phyloP scores from a whole-genome alignment of 176 grass and related monocot genomes.

The Hyparrhenia diplandra region DNA sequence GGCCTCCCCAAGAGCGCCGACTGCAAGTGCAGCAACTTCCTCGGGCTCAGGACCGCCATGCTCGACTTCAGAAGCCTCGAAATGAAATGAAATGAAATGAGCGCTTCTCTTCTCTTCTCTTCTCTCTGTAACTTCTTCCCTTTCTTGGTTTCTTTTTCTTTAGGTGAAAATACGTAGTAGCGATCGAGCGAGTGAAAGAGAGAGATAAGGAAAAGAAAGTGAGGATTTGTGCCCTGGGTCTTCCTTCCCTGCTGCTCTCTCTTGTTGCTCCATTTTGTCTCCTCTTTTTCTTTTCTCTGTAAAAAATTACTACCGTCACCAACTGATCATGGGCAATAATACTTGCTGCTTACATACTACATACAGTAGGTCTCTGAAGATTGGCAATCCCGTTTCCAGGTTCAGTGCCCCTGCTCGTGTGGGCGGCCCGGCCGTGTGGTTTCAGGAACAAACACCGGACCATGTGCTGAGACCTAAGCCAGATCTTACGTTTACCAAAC shows the following conservation, averaged over 20 bases:
- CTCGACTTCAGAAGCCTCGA: slow-evolving; percentile 82
- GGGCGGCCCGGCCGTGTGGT: not conserved
- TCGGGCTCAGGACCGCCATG: slow-evolving; percentile 51
- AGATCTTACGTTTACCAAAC: slow-evolving; percentile 28
- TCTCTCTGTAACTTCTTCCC: not conserved
- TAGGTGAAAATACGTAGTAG: slow-evolving; percentile 40
- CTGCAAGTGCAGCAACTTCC: slow-evolving; percentile 79
- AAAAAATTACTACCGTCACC: slow-evolving; percentile 50
- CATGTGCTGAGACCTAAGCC: slow-evolving; percentile 17
- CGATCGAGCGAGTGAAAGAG: slow-evolving; percentile 13
- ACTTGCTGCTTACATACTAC: not conserved
- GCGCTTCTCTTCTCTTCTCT: not conserved
- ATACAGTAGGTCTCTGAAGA: not conserved
- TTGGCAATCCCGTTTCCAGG: not conserved
- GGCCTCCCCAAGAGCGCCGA: slow-evolving; percentile 57
- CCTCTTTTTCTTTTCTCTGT: not conserved
- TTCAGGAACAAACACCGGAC: not conserved
- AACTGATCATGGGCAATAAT: slow-evolving; percentile 41
- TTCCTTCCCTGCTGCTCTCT: slow-evolving; percentile 28
- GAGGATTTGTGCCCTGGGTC: slow-evolving; percentile 31
- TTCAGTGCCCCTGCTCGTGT: slow-evolving; percentile 20
- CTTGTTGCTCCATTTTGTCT: slow-evolving; percentile 51
- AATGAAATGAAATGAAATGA: slow-evolving; percentile 67
- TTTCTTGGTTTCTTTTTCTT: not conserved
- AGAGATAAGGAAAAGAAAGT: not conserved